Percentiles rank a stretch among this genome's conserved stretches.
These are phyloP conservation scores for Epithele typhae DNA, from an alignment of 768 basidiomycete species.

Conservation along the genomic window DNA sequence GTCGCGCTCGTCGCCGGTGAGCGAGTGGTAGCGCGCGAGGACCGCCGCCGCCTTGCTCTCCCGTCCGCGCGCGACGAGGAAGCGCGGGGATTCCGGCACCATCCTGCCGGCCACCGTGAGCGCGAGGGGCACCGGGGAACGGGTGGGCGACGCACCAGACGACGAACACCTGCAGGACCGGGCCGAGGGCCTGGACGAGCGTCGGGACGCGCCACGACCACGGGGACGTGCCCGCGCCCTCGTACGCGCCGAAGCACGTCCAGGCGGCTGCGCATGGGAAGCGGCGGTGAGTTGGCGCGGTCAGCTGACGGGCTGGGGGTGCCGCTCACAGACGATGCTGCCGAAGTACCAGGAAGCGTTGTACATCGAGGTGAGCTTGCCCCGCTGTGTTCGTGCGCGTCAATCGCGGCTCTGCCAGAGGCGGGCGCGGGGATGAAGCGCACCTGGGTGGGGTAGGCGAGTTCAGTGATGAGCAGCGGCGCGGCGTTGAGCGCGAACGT, in stretches of 20 bases:
- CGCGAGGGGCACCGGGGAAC: not conserved
- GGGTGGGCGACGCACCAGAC: slow-evolving; percentile 39
- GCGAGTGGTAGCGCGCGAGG: slow-evolving; percentile 71
- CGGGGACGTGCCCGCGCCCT: slow-evolving; percentile 18
- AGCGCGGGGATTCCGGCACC: slow-evolving; percentile 66
- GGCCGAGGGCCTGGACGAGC: slow-evolving; percentile 55
- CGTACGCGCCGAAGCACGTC: slow-evolving; percentile 42
- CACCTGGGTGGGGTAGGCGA: slow-evolving; percentile 70
- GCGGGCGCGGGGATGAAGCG: not conserved
- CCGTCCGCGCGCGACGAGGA: slow-evolving; percentile 55
- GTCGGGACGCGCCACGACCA: slow-evolving; percentile 70
- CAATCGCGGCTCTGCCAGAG: not conserved
- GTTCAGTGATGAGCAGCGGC: slow-evolving; percentile 59
- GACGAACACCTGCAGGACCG: slow-evolving; percentile 49
- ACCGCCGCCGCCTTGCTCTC: slow-evolving; percentile 52
- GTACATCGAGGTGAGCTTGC: slow-evolving; percentile 59
- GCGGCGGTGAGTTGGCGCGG: not conserved
- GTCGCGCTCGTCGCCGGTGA: slow-evolving; percentile 52
- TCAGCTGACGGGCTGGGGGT: slow-evolving; percentile 13
- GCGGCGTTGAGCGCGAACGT: slow-evolving; percentile 59
- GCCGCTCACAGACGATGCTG: slow-evolving; percentile 52
- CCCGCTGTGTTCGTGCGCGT: slow-evolving; percentile 27
- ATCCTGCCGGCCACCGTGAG: slow-evolving; percentile 38
- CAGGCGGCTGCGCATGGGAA: slow-evolving; percentile 34
- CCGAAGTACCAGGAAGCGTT: slow-evolving; percentile 77